Conservation (phyloP, 345 rosid genomes). For the Syzygium aqueum region DNA sequence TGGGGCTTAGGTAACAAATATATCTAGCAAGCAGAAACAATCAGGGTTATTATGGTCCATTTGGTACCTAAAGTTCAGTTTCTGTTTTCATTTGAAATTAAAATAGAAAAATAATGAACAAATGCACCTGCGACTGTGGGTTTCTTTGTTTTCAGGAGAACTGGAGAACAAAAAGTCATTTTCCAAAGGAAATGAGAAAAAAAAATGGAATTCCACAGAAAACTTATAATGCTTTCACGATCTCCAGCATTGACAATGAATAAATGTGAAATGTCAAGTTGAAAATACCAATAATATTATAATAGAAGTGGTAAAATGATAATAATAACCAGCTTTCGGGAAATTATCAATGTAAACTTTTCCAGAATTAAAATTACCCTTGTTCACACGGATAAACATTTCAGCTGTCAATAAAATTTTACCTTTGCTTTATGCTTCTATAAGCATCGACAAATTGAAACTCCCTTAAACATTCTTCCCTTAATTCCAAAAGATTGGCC, state of each 20-base stretch:
- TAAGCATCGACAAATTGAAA: slow-evolving; percentile 93
- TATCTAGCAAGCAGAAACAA: background rate
- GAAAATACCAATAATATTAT: background rate
- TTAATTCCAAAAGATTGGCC: slow-evolving; percentile 94
- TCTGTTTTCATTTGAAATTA: background rate
- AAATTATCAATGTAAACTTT: background rate
- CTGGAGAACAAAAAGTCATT: background rate
- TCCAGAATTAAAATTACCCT: background rate
- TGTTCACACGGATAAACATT: background rate
- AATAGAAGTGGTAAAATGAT: background rate
- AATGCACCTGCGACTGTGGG: background rate
- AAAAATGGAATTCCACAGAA: background rate
- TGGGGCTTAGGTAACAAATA: background rate
- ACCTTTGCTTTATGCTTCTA: slow-evolving; percentile 97
- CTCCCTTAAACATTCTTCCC: slow-evolving; percentile 98
- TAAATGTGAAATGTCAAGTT: background rate
- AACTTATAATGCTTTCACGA: background rate
- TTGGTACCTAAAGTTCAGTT: background rate
- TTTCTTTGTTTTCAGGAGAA: background rate
- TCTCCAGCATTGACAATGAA: background rate
- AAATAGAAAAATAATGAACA: background rate
- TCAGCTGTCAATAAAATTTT: background rate
- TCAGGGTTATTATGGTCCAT: background rate
- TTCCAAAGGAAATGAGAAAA: background rate
- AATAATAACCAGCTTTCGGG: background rate